Conservation (phyloP, 2,329 filamentous ascomycete species). For the Neobulgaria alba region DNA sequence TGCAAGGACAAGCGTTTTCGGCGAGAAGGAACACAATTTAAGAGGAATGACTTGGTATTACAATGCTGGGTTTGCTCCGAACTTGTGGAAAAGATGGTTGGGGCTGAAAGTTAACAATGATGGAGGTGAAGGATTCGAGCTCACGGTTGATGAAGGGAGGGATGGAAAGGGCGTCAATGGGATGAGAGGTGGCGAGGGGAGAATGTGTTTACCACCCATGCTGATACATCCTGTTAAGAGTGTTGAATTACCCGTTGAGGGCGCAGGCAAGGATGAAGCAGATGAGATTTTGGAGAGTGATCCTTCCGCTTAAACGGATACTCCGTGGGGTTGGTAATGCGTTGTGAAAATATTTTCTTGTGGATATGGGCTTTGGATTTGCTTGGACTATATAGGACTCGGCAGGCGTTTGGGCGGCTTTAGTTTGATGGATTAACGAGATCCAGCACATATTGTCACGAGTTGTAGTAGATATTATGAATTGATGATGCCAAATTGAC, state of each 20-base stretch:
- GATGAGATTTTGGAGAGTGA: constrained; percentile 24
- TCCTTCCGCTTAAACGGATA: constrained; percentile 28
- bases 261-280: constrained; percentile 13
- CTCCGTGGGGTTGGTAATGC: background rate
- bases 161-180: constrained; percentile 27
- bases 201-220: constrained; percentile 89
- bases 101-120: constrained; percentile 73
- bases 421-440: too few species aligned
- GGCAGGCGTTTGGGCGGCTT: background rate
- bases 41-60: constrained; percentile 87
- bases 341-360: background rate
- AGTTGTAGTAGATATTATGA: too few species aligned
- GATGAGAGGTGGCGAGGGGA: constrained; percentile 63
- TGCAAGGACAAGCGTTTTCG: constrained; percentile 63
- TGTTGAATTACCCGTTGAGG: constrained; percentile 43
- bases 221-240: constrained; percentile 82
- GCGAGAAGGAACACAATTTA: constrained; percentile 84
- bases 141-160: constrained; percentile 41
- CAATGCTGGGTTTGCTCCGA: constrained; percentile 71
- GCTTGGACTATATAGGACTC: background rate
- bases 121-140: constrained; percentile 68
- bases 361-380: constrained; percentile 1
- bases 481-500: too few species aligned
- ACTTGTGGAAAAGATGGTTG: constrained; percentile 79
- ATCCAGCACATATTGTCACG: too few species aligned